Base-by-base conservation (phyloP, 2,329 filamentous ascomycete genomes). In the Corniculantispora saksenae region DNA sequence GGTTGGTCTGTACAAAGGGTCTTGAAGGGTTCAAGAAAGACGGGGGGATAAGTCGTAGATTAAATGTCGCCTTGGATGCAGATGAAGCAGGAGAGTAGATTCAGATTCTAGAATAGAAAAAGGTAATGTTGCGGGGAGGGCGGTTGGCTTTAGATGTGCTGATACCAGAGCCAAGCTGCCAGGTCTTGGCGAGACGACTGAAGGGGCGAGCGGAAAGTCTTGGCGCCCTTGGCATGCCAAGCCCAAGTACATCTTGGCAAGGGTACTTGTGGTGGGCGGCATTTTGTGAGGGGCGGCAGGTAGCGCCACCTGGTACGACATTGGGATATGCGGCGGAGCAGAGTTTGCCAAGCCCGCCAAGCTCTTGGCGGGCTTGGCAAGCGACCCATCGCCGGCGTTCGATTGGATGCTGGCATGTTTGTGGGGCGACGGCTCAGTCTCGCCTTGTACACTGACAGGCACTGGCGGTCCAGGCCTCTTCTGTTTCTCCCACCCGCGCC, bases 351-450 rank as follows among this genome's bases (percentile, higher is more conserved):
- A 78, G 64, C 29, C 65, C 65, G 75, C 74, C 76, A 78, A 77
- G 75, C 7, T 0, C 76, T 78, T 79, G 77, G 77, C 77, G 70
- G 66, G 65, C 76, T 79, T 74, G 77, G 77, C 76, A 72, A 69
- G 70, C 71, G 72, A 72, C 71, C 72, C 73, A 74, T 74, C 67
- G 69, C 48, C 63, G 53, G 66, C 63, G 67, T 71, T 66, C 70
- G 65, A 77, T 77, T 77, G 62, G 62, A n/a, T 47, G 23, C 9
- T 32, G 25, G 10, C 7, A 2, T 25, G 35, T 3, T 10, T 47
- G 60, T 48, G 60, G 60, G 45, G 54, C 55, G 25, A 19, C 47
- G 32, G 25, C 55, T 64, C 62, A 58, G 54, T 32, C 47, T 59
- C 62, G 45, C 62, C 54, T 50, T 43, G 61, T n/a, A 63, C 54